These are phyloP conservation scores for Cladosporium sp. DNA, from an alignment of 2,329 filamentous ascomycete species.

Conservation along the genomic window DNA sequence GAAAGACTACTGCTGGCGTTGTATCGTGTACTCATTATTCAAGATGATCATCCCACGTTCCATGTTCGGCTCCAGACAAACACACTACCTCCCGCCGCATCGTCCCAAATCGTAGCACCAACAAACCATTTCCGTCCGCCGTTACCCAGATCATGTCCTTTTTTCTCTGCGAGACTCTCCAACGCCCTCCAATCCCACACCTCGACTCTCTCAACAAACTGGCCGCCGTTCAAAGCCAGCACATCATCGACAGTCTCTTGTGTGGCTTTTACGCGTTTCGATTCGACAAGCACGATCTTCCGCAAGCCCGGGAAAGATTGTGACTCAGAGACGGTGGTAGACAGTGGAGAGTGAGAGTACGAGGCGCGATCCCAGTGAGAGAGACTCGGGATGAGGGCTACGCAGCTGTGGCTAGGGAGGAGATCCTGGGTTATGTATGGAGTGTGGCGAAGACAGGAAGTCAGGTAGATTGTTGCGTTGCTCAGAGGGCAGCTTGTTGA, in stretches of 20 bases:
- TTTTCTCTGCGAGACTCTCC: slow-evolving; percentile 12
- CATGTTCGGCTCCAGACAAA: slow-evolving; percentile 4
- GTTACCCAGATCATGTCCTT: background rate
- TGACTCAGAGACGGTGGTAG: slow-evolving; percentile 25
- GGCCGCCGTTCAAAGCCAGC: slow-evolving; percentile 16
- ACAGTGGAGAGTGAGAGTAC: slow-evolving; percentile 16
- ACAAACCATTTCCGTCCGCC: slow-evolving; percentile 13
- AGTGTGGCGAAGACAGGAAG: slow-evolving; percentile 25
- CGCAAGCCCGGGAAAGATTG: slow-evolving; percentile 26
- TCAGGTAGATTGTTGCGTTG: slow-evolving; percentile 19
- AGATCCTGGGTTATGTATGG: slow-evolving; percentile 27
- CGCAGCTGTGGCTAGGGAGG: slow-evolving; percentile 17
- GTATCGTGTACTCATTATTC: too few relatives aligned
- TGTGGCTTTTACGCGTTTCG: slow-evolving; percentile 16
- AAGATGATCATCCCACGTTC: background rate
- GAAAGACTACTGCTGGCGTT: too few relatives aligned
- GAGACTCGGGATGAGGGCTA: slow-evolving; percentile 12
- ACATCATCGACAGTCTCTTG: slow-evolving; percentile 16
- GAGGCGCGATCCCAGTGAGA: slow-evolving; percentile 28
- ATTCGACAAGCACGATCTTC: slow-evolving; percentile 30
- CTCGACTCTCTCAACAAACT: slow-evolving; percentile 25
- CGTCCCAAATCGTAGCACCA: slow-evolving; percentile 25
- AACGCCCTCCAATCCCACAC: slow-evolving; percentile 29
- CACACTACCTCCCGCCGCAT: background rate
- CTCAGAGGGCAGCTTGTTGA: background rate